These are phyloP conservation scores for Paecilomyces sp. DNA, from an alignment of 2,329 filamentous ascomycete species.

Conservation along the genomic window DNA sequence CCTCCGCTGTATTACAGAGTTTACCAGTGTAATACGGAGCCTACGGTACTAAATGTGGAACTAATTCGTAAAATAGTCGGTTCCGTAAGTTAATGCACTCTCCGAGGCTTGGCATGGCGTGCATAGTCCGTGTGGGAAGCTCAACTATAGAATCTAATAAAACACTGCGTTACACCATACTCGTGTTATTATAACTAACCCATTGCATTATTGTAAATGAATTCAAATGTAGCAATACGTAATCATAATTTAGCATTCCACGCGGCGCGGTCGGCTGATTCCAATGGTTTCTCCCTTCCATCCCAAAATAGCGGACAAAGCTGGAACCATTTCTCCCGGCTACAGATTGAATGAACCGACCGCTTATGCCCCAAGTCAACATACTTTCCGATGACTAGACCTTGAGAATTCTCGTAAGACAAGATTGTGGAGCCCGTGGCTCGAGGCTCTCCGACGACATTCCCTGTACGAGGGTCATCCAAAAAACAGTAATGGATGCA, in stretches of 20 bases:
- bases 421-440: slow-evolving; percentile 63
- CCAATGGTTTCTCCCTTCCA: slow-evolving; percentile 28
- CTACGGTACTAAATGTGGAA: no score
- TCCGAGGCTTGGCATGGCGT: no score
- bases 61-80: no score
- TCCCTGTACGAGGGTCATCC: slow-evolving; percentile 50
- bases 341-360: slow-evolving; percentile 42
- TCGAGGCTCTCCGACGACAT: slow-evolving; percentile 59
- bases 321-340: slow-evolving; percentile 63
- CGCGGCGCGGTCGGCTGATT: slow-evolving; percentile 31
- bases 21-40: no score
- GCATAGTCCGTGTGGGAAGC: no score
- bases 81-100: no score
- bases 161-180: no score
- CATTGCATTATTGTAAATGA: neutral
- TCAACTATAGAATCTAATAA: no score
- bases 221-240: neutral
- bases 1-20: no score
- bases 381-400: slow-evolving; percentile 64
- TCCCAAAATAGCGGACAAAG: slow-evolving; percentile 44
- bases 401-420: slow-evolving; percentile 67
- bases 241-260: slow-evolving; percentile 32
- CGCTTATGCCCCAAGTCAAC: slow-evolving; percentile 67
- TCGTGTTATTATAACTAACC: no score
- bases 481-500: slow-evolving; percentile 55